A percentile compares a stretch with the other conserved stretches of the same genome.
phyloP scores from a whole-genome alignment of 768 basidiomycete genomes.

The Sporobolomyces roseus region DNA sequence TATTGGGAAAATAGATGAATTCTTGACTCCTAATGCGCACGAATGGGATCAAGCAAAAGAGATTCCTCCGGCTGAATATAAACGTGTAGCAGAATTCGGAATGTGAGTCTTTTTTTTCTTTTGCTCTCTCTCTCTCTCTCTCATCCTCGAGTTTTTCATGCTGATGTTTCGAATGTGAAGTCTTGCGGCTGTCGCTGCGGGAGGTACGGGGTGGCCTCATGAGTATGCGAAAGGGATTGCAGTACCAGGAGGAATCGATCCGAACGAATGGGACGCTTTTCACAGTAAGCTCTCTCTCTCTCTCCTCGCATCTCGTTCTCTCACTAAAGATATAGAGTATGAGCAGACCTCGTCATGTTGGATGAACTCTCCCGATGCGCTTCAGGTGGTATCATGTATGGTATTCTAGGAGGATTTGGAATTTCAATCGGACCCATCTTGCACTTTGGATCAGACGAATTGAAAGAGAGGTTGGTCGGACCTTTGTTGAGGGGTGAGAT shows the following conservation, averaged over 20 bases:
- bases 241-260: constrained; percentile 29
- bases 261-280: constrained; percentile 33
- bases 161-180: too few species aligned
- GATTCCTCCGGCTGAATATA: constrained; percentile 33
- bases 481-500: constrained; percentile 33
- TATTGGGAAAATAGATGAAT: constrained; percentile 28
- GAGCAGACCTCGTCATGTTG: neutral
- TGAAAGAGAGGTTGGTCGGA: constrained; percentile 27
- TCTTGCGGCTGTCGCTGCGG: constrained; percentile 35
- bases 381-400: neutral
- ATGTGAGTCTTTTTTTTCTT: too few species aligned
- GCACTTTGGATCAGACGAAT: constrained; percentile 19
- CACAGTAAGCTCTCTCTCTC: constrained; percentile 22
- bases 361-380: neutral
- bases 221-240: constrained; percentile 23
- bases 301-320: neutral
- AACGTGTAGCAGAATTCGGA: constrained; percentile 28
- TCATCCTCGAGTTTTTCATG: too few species aligned
- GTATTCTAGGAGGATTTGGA: constrained; percentile 32
- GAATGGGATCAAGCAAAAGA: constrained; percentile 34
- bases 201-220: constrained; percentile 15
- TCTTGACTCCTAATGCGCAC: constrained; percentile 26
- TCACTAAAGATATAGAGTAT: neutral
- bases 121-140: too few species aligned
- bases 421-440: constrained; percentile 33